Evolutionary conservation across 2,329 filamentous ascomycete genomes (phyloP), one percentile per base, ranked within the genome.

Genomic region (Drechmeria coniospora): DNA sequence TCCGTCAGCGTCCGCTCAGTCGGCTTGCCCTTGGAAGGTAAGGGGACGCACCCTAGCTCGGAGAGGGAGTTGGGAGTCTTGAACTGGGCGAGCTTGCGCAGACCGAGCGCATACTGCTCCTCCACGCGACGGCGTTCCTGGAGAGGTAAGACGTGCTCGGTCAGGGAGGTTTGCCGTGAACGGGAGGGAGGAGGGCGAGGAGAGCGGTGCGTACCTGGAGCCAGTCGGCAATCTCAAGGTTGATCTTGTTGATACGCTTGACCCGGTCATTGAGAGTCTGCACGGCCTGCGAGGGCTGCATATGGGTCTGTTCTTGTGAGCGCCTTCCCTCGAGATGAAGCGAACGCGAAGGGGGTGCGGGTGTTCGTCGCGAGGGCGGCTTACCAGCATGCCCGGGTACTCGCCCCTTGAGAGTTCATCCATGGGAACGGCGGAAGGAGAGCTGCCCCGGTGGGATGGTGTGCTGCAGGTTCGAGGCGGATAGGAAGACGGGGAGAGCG

Each of bases 171-270:
- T n/a, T n/a, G n/a, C n/a, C n/a, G n/a, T n/a, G n/a, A n/a, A n/a
- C n/a, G n/a, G n/a, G n/a, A n/a, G n/a, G n/a, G n/a, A n/a, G n/a
- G n/a, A n/a, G n/a, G n/a, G n/a, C n/a, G n/a, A n/a, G n/a, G n/a
- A n/a, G n/a, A n/a, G n/a, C n/a, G n/a, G 26, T 27, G 35, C 57
- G 55, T 73, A 93, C 86, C 76, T 87, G 79, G 36, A 98, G 68
- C 83, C 87, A 98, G 58, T 95, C 87, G 52, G 87, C 87, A 46
- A 98, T 82, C 50, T 94, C 83, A 42, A 64, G 57, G 55, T 98
- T 94, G 57, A 92, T 61, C 53, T 77, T 83, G 44, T 69, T 71
- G 49, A 95, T 87, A 54, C 83, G 72, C 54, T 79, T 80, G 42
- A 95, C 71, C 46, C 90, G 81, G 43, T 94, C 86, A 53, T 77